Base-by-base conservation (phyloP, 2,329 filamentous ascomycete genomes). In the Aureobasidium sp. region DNA sequence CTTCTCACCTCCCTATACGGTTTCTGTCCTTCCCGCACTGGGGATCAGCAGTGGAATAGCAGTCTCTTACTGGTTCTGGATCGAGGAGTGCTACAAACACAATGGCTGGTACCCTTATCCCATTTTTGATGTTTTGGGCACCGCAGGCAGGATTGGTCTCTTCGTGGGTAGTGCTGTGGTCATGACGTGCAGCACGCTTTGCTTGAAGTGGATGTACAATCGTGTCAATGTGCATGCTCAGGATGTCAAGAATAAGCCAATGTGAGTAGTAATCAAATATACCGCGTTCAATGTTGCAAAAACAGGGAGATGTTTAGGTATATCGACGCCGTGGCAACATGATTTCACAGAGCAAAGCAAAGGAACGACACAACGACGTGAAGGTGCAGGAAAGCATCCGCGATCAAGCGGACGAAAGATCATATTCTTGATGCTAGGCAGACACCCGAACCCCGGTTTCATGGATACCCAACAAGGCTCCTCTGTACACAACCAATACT, bases 61-160 rank as follows among this genome's bases (percentile, higher is more conserved):
- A 0, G 80, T 86, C 57, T 65, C 70, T 2, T 90, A 90, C 67
- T 90, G 85, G 85, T 78, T 78, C 58, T 90, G 86, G 86, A 79
- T 89, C 21, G 85, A 90, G 68, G 74, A 80, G 21, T 89, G 85
- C 70, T 86, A 79, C 61, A 74, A 74, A 39, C 72, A 78, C 55
- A 89, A 89, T 61, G 80, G 83, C 51, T 83, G 77, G 60, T 94
- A 95, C 61, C 89, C 90, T 0, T 95, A 96, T 67, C 90, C 90
- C 1, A 77, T 95, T 22, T 91, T 96, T 58, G 83, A 75, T 7
- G 66, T 86, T 39, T 71, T 94, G 37, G 77, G 74, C 45, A 85
- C 81, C 0, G 65, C 72, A 44, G 83, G 89, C 63, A 79, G 90
- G 17, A 71, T 83, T 7, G 70, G 79, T 0, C 72, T 95, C 8